Base-by-base conservation (phyloP, 371 early-diverging fungal genomes). In the Mucor lusitanicus region DNA sequence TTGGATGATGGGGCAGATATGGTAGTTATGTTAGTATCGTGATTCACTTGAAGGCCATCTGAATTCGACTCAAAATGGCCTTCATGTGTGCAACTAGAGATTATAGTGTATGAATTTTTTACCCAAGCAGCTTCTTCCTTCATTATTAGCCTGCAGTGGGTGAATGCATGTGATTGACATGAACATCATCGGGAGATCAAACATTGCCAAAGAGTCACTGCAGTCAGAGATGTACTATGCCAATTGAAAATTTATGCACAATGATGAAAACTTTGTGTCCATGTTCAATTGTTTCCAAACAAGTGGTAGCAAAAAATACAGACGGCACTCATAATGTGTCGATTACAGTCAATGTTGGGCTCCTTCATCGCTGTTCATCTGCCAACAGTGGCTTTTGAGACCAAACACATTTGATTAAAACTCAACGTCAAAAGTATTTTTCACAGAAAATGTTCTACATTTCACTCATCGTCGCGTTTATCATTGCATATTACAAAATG, bases 361-460 rank as follows among this genome's bases (percentile, higher is more conserved):
- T 46, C 9, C 8, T 8, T 8, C n/a, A 21, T 3, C 46, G 0
- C 7, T 19, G 46, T 2, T 19, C 21, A 19, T 46, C n/a, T 27
- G 4, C 12, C 53, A 53, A 53, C 15, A 53, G 53, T 53, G 53
- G 53, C 53, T 53, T 53, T 53, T 53, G 53, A 53, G 53, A 53
- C 53, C 53, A 53, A 53, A 27, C 25, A 53, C 15, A 25, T 27
- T 40, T 53, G 53, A 53, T 53, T 53, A 27, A 53, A 53, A 53
- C 53, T 53, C 53, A 53, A 53, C 53, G 13, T 53, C 27, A 53
- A 27, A 53, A 53, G 53, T 53, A 53, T 27, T 53, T 53, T 53
- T 53, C 46, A 46, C 21, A 21, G 30, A 6, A 12, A 13, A 27
- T 53, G 53, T 53, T 53, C 13, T 27, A 53, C 46, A 46, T 46